phyloP scores from a whole-genome alignment of 495 filamentous ascomycete genomes.

The Lophiostoma macrostomum region DNA sequence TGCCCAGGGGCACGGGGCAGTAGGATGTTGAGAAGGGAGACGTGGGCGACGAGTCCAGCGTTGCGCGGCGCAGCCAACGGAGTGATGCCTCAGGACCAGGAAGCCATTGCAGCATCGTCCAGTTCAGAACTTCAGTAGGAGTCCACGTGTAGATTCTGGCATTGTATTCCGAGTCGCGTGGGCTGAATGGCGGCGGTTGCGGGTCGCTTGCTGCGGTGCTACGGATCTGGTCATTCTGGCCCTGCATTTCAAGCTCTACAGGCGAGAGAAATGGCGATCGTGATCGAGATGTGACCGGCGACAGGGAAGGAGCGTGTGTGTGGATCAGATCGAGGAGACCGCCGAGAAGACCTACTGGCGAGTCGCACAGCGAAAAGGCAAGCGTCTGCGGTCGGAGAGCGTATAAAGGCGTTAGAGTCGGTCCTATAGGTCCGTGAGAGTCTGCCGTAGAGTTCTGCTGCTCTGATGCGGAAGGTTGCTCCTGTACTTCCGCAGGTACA shows the following conservation, averaged over 20 bases:
- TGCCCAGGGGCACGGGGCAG: slow-evolving; percentile 36
- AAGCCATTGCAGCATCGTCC: slow-evolving; percentile 45
- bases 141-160: slow-evolving; percentile 34
- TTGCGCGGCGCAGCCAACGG: slow-evolving; percentile 36
- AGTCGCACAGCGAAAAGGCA: slow-evolving; percentile 42
- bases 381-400: slow-evolving; percentile 38
- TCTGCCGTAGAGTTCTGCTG: not conserved
- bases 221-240: not conserved
- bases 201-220: not conserved
- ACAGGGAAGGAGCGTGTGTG: slow-evolving; percentile 11
- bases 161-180: slow-evolving; percentile 19
- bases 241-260: slow-evolving; percentile 18
- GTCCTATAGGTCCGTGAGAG: slow-evolving; percentile 1
- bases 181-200: slow-evolving; percentile 6
- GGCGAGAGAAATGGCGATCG: slow-evolving; percentile 30
- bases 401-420: slow-evolving; percentile 17
- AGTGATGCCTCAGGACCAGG: slow-evolving; percentile 41
- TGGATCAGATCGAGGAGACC: slow-evolving; percentile 38
- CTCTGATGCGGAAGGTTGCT: not conserved
- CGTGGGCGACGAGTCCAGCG: slow-evolving; percentile 3
- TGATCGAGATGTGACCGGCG: slow-evolving; percentile 8
- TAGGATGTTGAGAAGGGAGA: slow-evolving; percentile 26
- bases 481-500: slow-evolving; percentile 19
- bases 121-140: slow-evolving; percentile 39
- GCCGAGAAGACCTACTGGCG: slow-evolving; percentile 39